Evolutionary conservation across 108 stramenopile genomes (phyloP), one percentile per base, ranked within the genome.

Genomic region (Fistulifera solaris): DNA sequence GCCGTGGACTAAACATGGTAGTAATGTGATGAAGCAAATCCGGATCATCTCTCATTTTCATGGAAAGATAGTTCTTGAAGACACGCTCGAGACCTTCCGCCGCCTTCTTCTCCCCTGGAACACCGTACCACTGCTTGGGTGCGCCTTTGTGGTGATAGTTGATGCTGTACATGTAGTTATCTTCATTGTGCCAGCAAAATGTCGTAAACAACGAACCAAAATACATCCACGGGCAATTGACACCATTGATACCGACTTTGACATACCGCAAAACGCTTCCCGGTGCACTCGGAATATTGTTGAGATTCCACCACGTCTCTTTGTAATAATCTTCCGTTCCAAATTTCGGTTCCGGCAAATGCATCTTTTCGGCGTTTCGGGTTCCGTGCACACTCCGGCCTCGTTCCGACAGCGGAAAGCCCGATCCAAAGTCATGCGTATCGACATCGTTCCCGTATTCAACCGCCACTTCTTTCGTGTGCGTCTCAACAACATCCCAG

Each of bases 141-240:
- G 85, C 94, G 15, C 98, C 98, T 35, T 59, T 70, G 79, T 98
- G 96, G 59, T 94, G 89, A 71, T 98, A 98, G 63, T 99, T 99
- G 70, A 99, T 95, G 46, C 83, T 87, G 63, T 96, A 96, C 44
- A 99, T 75, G 68, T 97, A 96, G 68, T 99, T 96, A 75, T 99
- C 99, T 67, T 99, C 99, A 59, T 89, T 94, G 79, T 99, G 99
- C 96, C 96, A 99, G 56, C 92, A 93, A 69, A 97, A 97, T n/a
- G 95, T 93, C 12, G 85, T 83, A 54, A 96, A 98, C n/a, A 95
- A 64, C 55, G 89, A 80, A 6, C 98, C 98, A 63, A 94, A 86
- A 71, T 99, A 89, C 74, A 89, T 73, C 89, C 89, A 92, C 14
- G 99, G 99, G 35, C 97, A 93, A 59, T 96, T 97, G 45, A 98